phyloP scores from a whole-genome alignment of 306 rosid species.

The Cucurbita argyrosperma region DNA sequence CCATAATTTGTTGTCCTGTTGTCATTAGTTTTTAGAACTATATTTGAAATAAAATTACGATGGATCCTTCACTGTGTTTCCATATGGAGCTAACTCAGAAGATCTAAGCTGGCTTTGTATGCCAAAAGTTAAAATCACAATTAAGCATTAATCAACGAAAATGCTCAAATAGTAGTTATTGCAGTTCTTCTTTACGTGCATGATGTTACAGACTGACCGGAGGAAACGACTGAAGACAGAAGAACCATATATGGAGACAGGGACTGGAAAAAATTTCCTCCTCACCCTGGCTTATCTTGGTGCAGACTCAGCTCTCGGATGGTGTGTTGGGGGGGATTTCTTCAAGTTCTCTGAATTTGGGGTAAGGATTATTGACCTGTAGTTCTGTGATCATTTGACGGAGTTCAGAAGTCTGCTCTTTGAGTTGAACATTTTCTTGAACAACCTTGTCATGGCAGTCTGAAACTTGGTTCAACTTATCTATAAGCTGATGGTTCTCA shows the following conservation, averaged over 20 bases:
- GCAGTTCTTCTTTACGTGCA: not conserved
- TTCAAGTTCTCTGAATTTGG: constrained; percentile 37
- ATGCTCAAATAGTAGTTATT: not conserved
- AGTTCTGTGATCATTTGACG: constrained; percentile 52
- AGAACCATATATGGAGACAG: not conserved
- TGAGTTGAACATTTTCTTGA: constrained; percentile 60
- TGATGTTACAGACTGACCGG: not conserved
- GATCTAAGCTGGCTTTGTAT: not conserved
- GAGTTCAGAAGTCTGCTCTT: constrained; percentile 60
- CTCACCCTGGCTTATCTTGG: constrained; percentile 13
- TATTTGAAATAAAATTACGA: not conserved
- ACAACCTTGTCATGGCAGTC: constrained; percentile 47
- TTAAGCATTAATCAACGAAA: not conserved
- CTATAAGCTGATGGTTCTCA: constrained; percentile 72
- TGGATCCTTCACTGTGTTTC: not conserved
- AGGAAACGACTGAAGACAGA: constrained; percentile 2
- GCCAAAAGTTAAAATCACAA: constrained; percentile 2
- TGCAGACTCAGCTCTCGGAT: constrained; percentile 38
- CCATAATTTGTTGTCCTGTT: not conserved
- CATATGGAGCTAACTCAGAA: not conserved
- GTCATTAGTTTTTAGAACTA: not conserved
- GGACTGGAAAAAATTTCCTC: not conserved
- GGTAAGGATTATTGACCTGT: constrained; percentile 48
- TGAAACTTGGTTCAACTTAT: constrained; percentile 52
- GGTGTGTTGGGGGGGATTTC: constrained; percentile 26